Percentiles rank a stretch among this genome's conserved stretches.
Conservation (phyloP, 2,329 filamentous ascomycete genomes). For the Calonectria pseudoturangicola region DNA sequence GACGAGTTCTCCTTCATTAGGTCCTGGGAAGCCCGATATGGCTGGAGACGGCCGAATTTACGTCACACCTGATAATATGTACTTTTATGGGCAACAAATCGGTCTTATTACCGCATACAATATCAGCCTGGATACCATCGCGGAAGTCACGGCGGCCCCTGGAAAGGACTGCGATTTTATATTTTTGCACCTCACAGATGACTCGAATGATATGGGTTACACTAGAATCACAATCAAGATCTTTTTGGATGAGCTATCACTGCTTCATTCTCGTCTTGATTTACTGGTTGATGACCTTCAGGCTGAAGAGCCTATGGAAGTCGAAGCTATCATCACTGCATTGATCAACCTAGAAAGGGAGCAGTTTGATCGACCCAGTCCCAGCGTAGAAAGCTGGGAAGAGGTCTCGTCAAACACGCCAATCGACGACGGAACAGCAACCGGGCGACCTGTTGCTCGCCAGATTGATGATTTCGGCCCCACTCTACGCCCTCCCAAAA, state of each 20-base stretch:
- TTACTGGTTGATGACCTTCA: slow-evolving; percentile 88
- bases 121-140: slow-evolving; percentile 84
- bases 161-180: slow-evolving; percentile 95
- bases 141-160: slow-evolving; percentile 91
- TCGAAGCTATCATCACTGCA: slow-evolving; percentile 82
- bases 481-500: slow-evolving; percentile 59
- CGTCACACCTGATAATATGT: slow-evolving; percentile 89
- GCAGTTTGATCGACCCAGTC: slow-evolving; percentile 75
- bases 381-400: slow-evolving; percentile 93
- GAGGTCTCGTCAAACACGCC: slow-evolving; percentile 79
- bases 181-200: slow-evolving; percentile 84
- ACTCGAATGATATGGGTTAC: slow-evolving; percentile 77
- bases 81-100: slow-evolving; percentile 97
- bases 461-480: slow-evolving; percentile 59
- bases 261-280: slow-evolving; percentile 90
- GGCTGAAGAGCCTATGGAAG: slow-evolving; percentile 79
- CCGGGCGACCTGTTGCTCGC: slow-evolving; percentile 60
- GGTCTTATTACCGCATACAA: slow-evolving; percentile 90
- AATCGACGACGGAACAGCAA: slow-evolving; percentile 72
- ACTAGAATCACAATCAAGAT: slow-evolving; percentile 91
- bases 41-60: slow-evolving; percentile 84
- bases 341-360: slow-evolving; percentile 85
- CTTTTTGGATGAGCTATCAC: slow-evolving; percentile 89
- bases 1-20: slow-evolving; percentile 71
- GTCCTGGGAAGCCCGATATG: slow-evolving; percentile 68